Evolutionary conservation across 805 yeast genomes (phyloP).

Genomic region (Cyberlindnera veronae): DNA sequence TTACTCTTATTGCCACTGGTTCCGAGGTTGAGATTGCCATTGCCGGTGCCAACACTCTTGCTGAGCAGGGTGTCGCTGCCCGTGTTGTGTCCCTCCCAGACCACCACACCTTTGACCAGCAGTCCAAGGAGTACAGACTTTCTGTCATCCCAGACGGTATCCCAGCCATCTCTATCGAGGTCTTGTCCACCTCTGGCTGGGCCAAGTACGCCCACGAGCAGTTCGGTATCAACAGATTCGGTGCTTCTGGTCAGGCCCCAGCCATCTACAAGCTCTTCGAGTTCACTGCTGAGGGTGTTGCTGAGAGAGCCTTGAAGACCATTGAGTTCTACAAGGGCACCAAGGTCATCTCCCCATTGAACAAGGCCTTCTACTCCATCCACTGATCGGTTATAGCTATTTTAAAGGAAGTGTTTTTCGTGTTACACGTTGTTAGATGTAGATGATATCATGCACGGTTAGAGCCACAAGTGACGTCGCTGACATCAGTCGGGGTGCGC

Average conservation of each 20-base stretch:
- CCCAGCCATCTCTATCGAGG: conserved; percentile 93
- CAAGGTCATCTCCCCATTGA: conserved; percentile 69
- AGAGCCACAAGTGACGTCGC: too few species aligned
- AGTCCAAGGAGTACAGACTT: conserved; percentile 74
- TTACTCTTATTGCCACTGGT: conserved; percentile 86
- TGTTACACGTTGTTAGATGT: not conserved
- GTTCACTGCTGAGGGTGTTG: conserved; percentile 91
- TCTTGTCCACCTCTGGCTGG: conserved; percentile 90
- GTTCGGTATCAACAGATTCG: conserved; percentile 92
- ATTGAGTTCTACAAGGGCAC: conserved; percentile 80
- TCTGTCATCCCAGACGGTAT: conserved; percentile 92
- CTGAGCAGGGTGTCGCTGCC: conserved; percentile 62
- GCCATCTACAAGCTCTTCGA: conserved; percentile 82
- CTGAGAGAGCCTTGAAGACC: conserved; percentile 77
- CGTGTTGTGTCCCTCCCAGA: conserved; percentile 92
- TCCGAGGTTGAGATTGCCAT: conserved; percentile 83
- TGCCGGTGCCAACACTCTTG: conserved; percentile 74
- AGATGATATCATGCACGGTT: too few species aligned
- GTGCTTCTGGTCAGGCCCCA: conserved; percentile 89
- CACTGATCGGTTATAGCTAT: conserved; percentile 1
- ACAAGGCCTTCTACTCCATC: conserved; percentile 63
- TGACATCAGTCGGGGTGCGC: not conserved
- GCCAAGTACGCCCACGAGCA: conserved; percentile 93
- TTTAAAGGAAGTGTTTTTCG: not conserved
- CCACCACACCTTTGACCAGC: conserved; percentile 83